These are phyloP conservation scores for Leishmania lainsoni DNA, from an alignment of 208 protist species.

Conservation along the genomic window DNA sequence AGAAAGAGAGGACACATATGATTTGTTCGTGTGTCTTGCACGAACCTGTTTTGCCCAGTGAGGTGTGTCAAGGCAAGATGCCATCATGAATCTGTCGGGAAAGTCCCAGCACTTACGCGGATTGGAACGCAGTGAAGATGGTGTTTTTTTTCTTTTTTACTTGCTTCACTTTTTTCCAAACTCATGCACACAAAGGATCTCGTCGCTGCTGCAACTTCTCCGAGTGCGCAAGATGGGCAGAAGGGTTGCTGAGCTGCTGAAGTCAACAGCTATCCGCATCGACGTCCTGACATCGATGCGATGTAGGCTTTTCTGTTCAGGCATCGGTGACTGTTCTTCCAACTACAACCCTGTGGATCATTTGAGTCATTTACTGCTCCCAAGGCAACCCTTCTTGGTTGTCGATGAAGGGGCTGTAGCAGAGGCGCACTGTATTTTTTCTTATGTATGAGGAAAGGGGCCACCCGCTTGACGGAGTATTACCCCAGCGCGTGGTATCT, in stretches of 20 bases:
- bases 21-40: not conserved
- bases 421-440: not conserved
- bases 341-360: slow-evolving; percentile 56
- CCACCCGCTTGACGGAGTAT: not conserved
- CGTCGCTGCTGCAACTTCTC: not conserved
- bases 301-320: not conserved
- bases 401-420: slow-evolving; percentile 26
- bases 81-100: too few species aligned
- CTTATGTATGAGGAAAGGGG: not conserved
- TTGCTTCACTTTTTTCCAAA: not conserved
- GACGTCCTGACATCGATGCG: not conserved
- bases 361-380: slow-evolving; percentile 19
- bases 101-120: not conserved
- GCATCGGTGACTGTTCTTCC: not conserved
- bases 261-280: not conserved
- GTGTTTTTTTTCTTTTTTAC: not conserved
- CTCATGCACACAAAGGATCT: not conserved
- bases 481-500: not conserved
- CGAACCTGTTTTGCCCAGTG: not conserved
- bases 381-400: slow-evolving; percentile 48
- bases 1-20: not conserved
- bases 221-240: not conserved
- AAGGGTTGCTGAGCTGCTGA: not conserved
- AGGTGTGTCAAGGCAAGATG: not conserved
- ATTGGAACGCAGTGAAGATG: not conserved